phyloP scores from a whole-genome alignment of 805 yeast genomes.

The Huiozyma naganishii region DNA sequence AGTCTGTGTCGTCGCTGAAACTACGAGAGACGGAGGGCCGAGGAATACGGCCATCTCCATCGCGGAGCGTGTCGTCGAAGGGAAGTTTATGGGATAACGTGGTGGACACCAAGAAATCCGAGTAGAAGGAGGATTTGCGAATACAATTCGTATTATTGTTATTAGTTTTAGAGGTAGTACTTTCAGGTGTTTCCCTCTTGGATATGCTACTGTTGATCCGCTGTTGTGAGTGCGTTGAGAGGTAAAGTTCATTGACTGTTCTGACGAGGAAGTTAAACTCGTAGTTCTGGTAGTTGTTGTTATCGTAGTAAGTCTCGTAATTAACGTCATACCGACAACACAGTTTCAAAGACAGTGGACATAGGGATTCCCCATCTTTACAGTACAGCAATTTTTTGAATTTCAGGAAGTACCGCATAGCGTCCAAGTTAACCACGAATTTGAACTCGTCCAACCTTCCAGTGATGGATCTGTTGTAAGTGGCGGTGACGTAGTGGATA shows the following conservation, averaged over 20 bases:
- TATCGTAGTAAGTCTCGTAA: constrained; percentile 27
- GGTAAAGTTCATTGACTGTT: background rate
- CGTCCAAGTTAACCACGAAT: constrained; percentile 20
- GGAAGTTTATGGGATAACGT: constrained; percentile 13
- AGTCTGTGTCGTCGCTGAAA: constrained; percentile 25
- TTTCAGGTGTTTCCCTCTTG: no score
- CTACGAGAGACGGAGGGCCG: constrained; percentile 11
- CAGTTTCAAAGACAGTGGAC: constrained; percentile 16
- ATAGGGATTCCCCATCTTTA: background rate
- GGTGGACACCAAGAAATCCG: constrained; percentile 13
- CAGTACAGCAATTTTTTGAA: constrained; percentile 13
- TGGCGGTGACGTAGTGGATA: constrained; percentile 23
- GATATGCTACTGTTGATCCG: background rate
- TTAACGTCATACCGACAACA: constrained; percentile 28
- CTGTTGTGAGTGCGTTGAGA: background rate
- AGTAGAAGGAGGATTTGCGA: constrained; percentile 1
- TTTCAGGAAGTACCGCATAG: constrained; percentile 19
- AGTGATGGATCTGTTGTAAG: constrained; percentile 19
- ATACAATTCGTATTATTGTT: background rate
- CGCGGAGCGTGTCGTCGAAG: background rate
- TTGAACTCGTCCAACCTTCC: constrained; percentile 22
- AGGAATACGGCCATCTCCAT: background rate
- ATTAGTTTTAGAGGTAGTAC: no score
- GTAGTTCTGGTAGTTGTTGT: constrained; percentile 27
- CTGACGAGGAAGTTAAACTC: constrained; percentile 8